Evolutionary conservation across 306 rosid genomes (phyloP).

Genomic region (Dalbergia oliveri): DNA sequence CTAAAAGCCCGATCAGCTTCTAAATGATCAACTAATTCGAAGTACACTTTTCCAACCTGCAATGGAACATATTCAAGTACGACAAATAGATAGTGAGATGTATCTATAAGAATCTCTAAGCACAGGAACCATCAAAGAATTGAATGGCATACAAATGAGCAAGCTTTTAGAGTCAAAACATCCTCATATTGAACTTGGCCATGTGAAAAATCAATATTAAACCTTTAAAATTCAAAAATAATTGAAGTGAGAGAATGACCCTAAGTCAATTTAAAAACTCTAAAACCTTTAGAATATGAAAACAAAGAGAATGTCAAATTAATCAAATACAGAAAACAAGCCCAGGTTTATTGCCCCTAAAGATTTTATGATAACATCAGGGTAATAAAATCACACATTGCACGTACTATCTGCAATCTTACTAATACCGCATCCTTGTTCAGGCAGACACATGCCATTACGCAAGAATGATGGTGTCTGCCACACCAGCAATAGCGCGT

Average conservation of each 20-base stretch:
- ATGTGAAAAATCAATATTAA: not conserved
- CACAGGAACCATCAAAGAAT: slow-evolving; percentile 15
- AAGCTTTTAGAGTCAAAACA: slow-evolving; percentile 5
- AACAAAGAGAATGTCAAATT: no score
- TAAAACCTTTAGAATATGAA: no score
- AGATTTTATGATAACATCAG: not conserved
- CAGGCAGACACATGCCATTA: no score
- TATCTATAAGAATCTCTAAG: slow-evolving; percentile 19
- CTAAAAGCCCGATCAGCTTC: slow-evolving; percentile 92
- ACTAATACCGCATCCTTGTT: not conserved
- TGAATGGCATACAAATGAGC: slow-evolving; percentile 8
- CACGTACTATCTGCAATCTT: not conserved
- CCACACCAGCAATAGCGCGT: no score
- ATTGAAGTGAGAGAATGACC: not conserved
- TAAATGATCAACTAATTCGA: slow-evolving; percentile 89
- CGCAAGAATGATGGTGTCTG: no score
- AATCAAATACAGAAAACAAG: not conserved
- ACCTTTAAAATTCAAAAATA: slow-evolving; percentile 11
- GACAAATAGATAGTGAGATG: slow-evolving; percentile 25
- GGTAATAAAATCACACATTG: not conserved
- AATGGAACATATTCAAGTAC: slow-evolving; percentile 43
- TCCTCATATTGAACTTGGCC: slow-evolving; percentile 6
- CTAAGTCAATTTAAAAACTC: no score
- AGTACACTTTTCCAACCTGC: slow-evolving; percentile 93
- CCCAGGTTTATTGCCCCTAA: not conserved